A percentile compares a stretch with the other conserved stretches of the same genome.
phyloP scores from a whole-genome alignment of 2,329 filamentous ascomycete species.

The Alternaria panax region DNA sequence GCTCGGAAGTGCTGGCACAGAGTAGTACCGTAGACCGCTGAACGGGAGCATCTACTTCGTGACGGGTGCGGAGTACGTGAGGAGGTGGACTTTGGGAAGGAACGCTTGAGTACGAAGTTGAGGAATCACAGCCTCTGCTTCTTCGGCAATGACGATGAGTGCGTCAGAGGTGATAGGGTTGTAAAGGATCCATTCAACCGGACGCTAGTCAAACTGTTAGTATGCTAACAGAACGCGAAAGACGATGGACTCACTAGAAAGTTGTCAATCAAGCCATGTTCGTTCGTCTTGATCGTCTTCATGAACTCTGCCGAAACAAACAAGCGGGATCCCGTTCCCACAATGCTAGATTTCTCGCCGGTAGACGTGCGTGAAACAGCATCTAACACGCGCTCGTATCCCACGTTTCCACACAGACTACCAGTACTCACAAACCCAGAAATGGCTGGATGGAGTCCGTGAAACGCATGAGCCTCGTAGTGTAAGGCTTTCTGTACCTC shows the following conservation, averaged over 20 bases:
- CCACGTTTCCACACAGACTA: no score
- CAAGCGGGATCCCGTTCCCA: no score
- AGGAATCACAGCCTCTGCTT: slow-evolving; percentile 63
- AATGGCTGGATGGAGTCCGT: slow-evolving; percentile 47
- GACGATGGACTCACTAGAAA: slow-evolving; percentile 38
- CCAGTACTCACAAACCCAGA: no score
- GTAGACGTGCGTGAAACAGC: no score
- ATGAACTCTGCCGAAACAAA: no score
- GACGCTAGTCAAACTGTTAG: slow-evolving; percentile 2
- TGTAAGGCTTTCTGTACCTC: slow-evolving; percentile 58
- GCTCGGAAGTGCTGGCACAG: slow-evolving; percentile 56
- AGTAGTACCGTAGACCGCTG: slow-evolving; percentile 59
- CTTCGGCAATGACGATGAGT: slow-evolving; percentile 66
- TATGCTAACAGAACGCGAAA: not conserved
- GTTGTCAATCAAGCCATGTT: slow-evolving; percentile 45
- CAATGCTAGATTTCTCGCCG: no score
- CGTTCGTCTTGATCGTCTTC: slow-evolving; percentile 34
- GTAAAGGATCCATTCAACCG: slow-evolving; percentile 67
- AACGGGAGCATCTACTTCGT: slow-evolving; percentile 66
- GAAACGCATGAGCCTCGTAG: slow-evolving; percentile 53
- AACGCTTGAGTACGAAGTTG: slow-evolving; percentile 38
- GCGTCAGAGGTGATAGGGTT: slow-evolving; percentile 55
- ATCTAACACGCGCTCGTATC: no score
- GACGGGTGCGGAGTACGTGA: slow-evolving; percentile 65
- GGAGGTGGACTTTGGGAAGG: slow-evolving; percentile 46